Evolutionary conservation across 2,329 filamentous ascomycete genomes (phyloP).

Genomic region (Dactylellina sp.): DNA sequence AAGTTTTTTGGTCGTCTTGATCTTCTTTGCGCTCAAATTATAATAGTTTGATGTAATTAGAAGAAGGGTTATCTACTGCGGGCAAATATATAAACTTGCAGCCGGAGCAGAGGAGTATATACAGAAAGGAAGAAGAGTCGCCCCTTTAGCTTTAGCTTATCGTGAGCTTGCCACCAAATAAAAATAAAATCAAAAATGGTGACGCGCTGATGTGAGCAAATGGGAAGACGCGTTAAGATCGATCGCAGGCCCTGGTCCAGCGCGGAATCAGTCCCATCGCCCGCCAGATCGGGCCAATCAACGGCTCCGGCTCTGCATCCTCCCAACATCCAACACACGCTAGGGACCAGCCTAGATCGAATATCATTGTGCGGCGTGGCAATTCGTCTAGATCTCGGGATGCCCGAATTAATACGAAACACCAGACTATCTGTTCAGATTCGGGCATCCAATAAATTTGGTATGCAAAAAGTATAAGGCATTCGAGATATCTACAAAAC

Average conservation of each 20-base stretch:
- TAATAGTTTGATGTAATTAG: background rate
- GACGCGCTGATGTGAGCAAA: slow-evolving; percentile 44
- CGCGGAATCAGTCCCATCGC: slow-evolving; percentile 41
- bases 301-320: background rate
- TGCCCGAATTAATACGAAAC: too few species aligned
- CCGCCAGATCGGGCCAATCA: slow-evolving; percentile 47
- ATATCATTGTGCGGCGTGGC: too few species aligned
- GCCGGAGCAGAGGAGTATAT: background rate
- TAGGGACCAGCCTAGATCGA: background rate
- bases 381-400: background rate
- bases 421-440: too few species aligned
- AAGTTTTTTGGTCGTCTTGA: background rate
- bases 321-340: slow-evolving; percentile 40
- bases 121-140: slow-evolving; percentile 7
- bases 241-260: slow-evolving; percentile 20
- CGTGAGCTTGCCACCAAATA: slow-evolving; percentile 44
- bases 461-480: background rate
- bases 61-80: background rate
- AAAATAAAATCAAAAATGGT: slow-evolving; percentile 35
- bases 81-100: background rate
- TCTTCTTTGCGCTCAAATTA: background rate
- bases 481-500: slow-evolving; percentile 36
- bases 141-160: slow-evolving; percentile 29
- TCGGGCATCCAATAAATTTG: too few species aligned
- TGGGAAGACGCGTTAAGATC: slow-evolving; percentile 50